Evolutionary conservation across 305 asterid genomes (phyloP).

Genomic region (Fraxinus ornus): DNA sequence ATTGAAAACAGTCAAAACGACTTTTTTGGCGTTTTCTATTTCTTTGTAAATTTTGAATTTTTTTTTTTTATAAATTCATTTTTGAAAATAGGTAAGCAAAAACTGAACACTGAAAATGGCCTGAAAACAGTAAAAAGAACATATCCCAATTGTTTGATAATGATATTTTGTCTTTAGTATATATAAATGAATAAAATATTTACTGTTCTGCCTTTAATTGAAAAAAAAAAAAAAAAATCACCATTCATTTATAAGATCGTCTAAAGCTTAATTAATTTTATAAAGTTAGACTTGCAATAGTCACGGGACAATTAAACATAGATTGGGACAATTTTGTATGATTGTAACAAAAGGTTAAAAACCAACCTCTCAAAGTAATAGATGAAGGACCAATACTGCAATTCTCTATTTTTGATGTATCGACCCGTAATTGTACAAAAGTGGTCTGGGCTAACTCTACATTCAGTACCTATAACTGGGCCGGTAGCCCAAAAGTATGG

Average conservation of each 20-base stretch:
- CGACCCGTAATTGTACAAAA: not conserved
- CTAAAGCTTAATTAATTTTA: not conserved
- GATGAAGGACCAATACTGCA: not conserved
- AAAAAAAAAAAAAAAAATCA: too few species aligned
- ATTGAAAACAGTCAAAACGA: too few species aligned
- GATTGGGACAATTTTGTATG: not conserved
- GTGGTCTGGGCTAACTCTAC: not conserved
- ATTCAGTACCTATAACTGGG: not conserved
- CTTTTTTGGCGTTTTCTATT: too few species aligned
- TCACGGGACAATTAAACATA: not conserved
- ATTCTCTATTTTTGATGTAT: not conserved
- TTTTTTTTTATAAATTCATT: too few species aligned
- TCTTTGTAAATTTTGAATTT: too few species aligned
- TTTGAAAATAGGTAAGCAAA: too few species aligned
- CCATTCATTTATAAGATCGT: too few species aligned
- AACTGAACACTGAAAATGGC: too few species aligned
- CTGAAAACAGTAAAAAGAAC: too few species aligned
- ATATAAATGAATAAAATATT: too few species aligned
- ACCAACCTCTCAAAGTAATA: not conserved
- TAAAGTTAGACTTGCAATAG: not conserved
- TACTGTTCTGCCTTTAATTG: too few species aligned
- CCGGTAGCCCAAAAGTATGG: not conserved
- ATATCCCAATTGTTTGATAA: not conserved
- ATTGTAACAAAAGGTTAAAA: not conserved
- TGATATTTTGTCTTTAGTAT: not conserved